These are phyloP conservation scores for Ciborinia camelliae DNA, from an alignment of 2,329 filamentous ascomycete species.

Conservation along the genomic window DNA sequence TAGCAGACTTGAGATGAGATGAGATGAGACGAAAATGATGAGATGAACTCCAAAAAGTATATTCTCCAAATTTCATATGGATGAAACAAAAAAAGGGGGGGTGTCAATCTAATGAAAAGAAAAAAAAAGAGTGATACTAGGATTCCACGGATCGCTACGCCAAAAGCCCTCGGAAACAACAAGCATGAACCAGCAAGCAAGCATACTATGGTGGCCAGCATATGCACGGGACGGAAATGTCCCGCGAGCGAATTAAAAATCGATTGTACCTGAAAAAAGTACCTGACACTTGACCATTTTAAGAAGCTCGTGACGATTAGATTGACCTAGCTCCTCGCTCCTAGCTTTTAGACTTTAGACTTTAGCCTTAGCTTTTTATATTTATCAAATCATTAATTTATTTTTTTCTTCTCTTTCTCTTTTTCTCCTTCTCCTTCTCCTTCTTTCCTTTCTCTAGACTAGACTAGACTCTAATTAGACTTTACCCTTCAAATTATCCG, in stretches of 20 bases:
- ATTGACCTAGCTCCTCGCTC: too few relatives aligned
- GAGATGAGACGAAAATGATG: background rate
- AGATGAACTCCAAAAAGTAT: background rate
- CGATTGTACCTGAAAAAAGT: background rate
- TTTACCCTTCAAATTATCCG: too few relatives aligned
- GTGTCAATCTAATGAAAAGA: slow-evolving; percentile 7
- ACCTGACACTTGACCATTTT: slow-evolving; percentile 3
- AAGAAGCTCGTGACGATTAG: background rate
- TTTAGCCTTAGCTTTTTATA: too few relatives aligned
- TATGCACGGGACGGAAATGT: background rate
- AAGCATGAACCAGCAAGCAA: background rate
- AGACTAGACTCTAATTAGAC: too few relatives aligned
- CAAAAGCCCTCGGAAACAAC: background rate
- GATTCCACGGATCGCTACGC: background rate
- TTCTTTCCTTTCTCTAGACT: too few relatives aligned
- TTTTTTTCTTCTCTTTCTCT: background rate
- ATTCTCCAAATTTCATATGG: background rate
- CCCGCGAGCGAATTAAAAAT: slow-evolving; percentile 4
- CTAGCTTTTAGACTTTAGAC: too few relatives aligned
- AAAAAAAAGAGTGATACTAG: background rate
- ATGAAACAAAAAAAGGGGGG: background rate
- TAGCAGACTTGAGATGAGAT: background rate
- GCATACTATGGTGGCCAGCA: too few relatives aligned
- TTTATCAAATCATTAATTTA: too few relatives aligned
- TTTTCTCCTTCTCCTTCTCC: background rate